Evolutionary conservation across 257 asterid genomes (phyloP).

Genomic region (Jasminum sambac): DNA sequence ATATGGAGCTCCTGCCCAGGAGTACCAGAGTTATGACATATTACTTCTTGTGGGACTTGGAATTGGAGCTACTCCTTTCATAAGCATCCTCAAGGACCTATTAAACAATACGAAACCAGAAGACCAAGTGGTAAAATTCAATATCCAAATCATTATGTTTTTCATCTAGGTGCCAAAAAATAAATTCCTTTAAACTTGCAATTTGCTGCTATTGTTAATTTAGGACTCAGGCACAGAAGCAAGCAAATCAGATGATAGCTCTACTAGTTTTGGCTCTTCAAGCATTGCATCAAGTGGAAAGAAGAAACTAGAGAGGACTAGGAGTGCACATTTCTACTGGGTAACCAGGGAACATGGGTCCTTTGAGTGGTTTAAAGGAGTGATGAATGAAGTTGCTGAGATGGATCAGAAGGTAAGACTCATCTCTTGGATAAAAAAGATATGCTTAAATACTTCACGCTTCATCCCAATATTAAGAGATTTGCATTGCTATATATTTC

Average conservation of each 20-base stretch:
- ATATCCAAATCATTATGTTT: conserved; percentile 3
- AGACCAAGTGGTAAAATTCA: conserved; percentile 49
- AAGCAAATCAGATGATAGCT: conserved; percentile 75
- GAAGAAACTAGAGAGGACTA: conserved; percentile 51
- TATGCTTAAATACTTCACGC: not conserved
- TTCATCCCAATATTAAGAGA: not conserved
- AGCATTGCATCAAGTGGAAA: conserved; percentile 45
- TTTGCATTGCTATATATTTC: not conserved
- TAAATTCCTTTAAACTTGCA: not conserved
- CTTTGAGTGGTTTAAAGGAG: conserved; percentile 96
- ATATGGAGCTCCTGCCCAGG: conserved; percentile 95
- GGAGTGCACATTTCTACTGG: conserved; percentile 85
- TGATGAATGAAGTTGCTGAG: conserved; percentile 90
- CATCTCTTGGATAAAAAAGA: conserved; percentile 3
- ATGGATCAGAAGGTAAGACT: conserved; percentile 75
- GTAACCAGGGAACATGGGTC: conserved; percentile 95
- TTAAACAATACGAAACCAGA: conserved; percentile 66
- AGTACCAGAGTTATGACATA: conserved; percentile 78
- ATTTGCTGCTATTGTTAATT: not conserved
- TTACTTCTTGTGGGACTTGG: conserved; percentile 93
- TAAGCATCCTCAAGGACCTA: conserved; percentile 85
- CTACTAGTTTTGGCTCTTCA: conserved; percentile 66
- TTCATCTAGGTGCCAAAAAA: not conserved
- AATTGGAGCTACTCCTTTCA: conserved; percentile 93
- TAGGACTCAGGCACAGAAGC: conserved; percentile 80